Conservation (phyloP, 2,329 filamentous ascomycete species). For the Aspergillus nomiae region DNA sequence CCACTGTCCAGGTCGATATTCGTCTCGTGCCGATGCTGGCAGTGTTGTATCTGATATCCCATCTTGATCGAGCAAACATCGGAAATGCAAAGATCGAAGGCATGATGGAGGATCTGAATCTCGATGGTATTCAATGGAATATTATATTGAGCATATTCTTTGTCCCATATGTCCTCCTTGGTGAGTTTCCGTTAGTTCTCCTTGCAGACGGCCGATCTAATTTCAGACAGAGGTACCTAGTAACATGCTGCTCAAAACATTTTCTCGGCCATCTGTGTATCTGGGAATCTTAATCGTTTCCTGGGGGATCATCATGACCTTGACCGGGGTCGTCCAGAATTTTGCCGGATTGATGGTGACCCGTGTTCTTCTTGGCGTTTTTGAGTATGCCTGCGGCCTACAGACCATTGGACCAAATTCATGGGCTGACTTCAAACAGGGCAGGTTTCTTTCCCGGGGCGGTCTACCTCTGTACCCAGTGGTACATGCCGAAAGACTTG, state of each 20-base stretch:
- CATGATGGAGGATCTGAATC: slow-evolving; percentile 19
- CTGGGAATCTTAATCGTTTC: slow-evolving; percentile 30
- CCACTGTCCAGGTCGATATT: slow-evolving; percentile 14
- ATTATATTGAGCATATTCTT: slow-evolving; percentile 18
- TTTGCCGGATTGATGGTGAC: slow-evolving; percentile 49
- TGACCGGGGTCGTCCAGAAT: slow-evolving; percentile 52
- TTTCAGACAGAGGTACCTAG: slow-evolving; percentile 18
- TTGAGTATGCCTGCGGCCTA: slow-evolving; percentile 24
- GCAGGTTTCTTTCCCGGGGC: slow-evolving; percentile 29
- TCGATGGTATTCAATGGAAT: slow-evolving; percentile 27
- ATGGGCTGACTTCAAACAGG: slow-evolving; percentile 31
- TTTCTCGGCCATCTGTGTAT: slow-evolving; percentile 29
- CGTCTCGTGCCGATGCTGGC: slow-evolving; percentile 23
- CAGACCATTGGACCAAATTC: too few relatives aligned
- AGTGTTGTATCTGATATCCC: slow-evolving; percentile 26
- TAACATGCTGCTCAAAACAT: slow-evolving; percentile 23
- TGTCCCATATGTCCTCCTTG: slow-evolving; percentile 12
- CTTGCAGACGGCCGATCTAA: slow-evolving; percentile 1
- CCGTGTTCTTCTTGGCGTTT: slow-evolving; percentile 49
- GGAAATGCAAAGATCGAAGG: slow-evolving; percentile 33
- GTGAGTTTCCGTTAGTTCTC: slow-evolving; percentile 4
- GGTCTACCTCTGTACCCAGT: slow-evolving; percentile 28
- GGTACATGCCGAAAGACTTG: slow-evolving; percentile 45
- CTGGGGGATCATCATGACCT: slow-evolving; percentile 52
- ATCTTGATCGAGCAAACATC: slow-evolving; percentile 31